phyloP scores from a whole-genome alignment of 2,329 filamentous ascomycete genomes.

The Trichophyton benhamiae region DNA sequence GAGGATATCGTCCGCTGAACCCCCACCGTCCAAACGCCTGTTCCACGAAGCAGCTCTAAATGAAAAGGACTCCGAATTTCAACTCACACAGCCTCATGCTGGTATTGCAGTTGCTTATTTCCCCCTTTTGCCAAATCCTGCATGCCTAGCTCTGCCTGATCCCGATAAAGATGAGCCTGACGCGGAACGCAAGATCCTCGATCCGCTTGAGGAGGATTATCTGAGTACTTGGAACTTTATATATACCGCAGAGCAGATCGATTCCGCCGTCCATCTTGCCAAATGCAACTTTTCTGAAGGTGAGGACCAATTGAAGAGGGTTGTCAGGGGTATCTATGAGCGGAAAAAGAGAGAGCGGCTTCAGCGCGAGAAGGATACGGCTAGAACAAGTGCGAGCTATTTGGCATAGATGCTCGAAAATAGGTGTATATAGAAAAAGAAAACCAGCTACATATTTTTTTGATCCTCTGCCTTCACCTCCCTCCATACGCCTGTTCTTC shows the following conservation, averaged over 20 bases:
- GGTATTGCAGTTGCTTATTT: slow-evolving; percentile 86
- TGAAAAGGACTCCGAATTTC: slow-evolving; percentile 51
- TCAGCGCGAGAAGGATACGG: slow-evolving; percentile 24
- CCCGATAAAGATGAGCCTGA: slow-evolving; percentile 13
- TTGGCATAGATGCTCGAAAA: background rate
- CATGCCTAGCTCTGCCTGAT: slow-evolving; percentile 20
- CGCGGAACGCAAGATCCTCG: slow-evolving; percentile 48
- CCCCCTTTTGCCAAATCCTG: slow-evolving; percentile 69
- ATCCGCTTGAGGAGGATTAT: slow-evolving; percentile 71
- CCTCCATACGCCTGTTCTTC: background rate
- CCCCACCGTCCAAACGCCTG: slow-evolving; percentile 40
- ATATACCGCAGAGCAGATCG: slow-evolving; percentile 82
- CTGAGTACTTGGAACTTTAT: slow-evolving; percentile 98
- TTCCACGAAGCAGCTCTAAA: slow-evolving; percentile 39
- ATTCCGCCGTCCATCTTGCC: slow-evolving; percentile 69
- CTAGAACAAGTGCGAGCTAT: slow-evolving; percentile 1
- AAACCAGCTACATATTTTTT: background rate
- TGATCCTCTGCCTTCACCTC: background rate
- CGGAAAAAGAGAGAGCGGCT: slow-evolving; percentile 61
- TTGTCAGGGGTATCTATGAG: slow-evolving; percentile 82
- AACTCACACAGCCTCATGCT: slow-evolving; percentile 61
- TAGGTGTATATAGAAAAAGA: background rate
- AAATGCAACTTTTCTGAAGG: slow-evolving; percentile 79
- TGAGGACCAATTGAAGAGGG: slow-evolving; percentile 60
- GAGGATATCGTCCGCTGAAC: slow-evolving; percentile 45